A percentile compares a stretch with the other conserved stretches of the same genome.
Evolutionary conservation across 116 monocot species (phyloP).

Genomic region (Cymodocea nodosa): DNA sequence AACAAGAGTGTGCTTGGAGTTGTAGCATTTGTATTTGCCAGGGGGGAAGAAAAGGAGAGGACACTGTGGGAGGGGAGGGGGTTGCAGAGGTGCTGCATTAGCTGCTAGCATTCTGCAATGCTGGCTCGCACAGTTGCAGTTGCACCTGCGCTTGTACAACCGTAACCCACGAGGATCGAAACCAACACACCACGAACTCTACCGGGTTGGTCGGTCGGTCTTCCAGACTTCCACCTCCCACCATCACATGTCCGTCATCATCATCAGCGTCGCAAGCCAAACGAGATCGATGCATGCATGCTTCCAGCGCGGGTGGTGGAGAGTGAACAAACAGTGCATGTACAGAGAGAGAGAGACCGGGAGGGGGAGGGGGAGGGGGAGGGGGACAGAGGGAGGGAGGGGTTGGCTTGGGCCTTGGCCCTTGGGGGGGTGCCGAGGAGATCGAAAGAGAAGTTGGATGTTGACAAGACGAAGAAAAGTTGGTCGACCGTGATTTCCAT

Average conservation of each 20-base stretch:
- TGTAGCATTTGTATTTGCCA: neutral
- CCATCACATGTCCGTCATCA: neutral
- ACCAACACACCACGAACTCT: neutral
- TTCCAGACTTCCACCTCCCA: neutral
- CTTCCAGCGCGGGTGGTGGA: constrained; percentile 2
- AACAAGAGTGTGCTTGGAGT: too few species aligned
- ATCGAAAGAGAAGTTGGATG: constrained; percentile 32
- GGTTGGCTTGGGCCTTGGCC: neutral
- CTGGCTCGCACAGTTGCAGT: neutral
- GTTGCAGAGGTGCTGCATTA: too few species aligned
- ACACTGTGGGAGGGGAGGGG: constrained; percentile 11
- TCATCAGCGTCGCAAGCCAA: neutral
- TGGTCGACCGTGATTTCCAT: constrained; percentile 31
- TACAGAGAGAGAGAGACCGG: neutral
- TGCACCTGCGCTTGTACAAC: constrained; percentile 10
- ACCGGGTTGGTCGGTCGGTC: neutral
- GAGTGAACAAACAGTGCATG: neutral
- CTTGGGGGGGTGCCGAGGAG: constrained; percentile 12
- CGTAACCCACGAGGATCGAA: constrained; percentile 10
- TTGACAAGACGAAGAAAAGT: constrained; percentile 36
- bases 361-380: neutral
- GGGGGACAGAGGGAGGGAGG: neutral
- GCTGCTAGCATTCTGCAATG: constrained; percentile 2
- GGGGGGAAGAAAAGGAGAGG: constrained; percentile 5
- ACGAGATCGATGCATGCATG: neutral